Evolutionary conservation across 2,329 filamentous ascomycete genomes (phyloP).

Genomic region (Cercospora sp.): DNA sequence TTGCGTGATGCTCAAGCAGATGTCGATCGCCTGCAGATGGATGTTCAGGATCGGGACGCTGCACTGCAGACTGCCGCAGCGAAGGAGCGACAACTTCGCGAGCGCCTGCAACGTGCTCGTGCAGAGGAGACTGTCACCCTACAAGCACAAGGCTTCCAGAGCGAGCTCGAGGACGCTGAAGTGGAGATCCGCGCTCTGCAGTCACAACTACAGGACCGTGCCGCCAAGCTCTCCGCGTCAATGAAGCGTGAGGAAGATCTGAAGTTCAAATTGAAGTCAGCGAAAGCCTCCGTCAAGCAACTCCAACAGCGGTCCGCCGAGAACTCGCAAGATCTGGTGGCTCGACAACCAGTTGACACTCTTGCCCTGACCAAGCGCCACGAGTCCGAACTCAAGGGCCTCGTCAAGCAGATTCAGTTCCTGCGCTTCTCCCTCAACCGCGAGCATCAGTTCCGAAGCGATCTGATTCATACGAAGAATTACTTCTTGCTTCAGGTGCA

Average conservation of each 20-base stretch:
- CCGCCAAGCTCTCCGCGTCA: constrained; percentile 34
- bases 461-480: constrained; percentile 82
- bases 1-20: constrained; percentile 39
- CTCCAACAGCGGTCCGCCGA: constrained; percentile 40
- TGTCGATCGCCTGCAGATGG: constrained; percentile 38
- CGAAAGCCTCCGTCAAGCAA: constrained; percentile 28
- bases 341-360: not conserved
- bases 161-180: constrained; percentile 42
- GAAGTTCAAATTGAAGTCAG: constrained; percentile 35
- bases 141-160: constrained; percentile 42
- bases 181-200: constrained; percentile 44
- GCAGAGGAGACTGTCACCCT: constrained; percentile 38
- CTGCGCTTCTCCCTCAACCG: constrained; percentile 78
- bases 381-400: constrained; percentile 73
- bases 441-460: constrained; percentile 75
- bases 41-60: constrained; percentile 48
- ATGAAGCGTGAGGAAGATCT: constrained; percentile 40
- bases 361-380: constrained; percentile 66
- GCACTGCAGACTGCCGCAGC: constrained; percentile 38
- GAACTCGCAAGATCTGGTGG: constrained; percentile 44
- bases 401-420: constrained; percentile 88
- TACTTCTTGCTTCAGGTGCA: constrained; percentile 78
- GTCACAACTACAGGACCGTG: constrained; percentile 37
- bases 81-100: constrained; percentile 46
- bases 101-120: constrained; percentile 34